Evolutionary conservation across 192 early-diverging fungal genomes (phyloP), one percentile per base, ranked within the genome.

Genomic region (Coemansia javaensis): DNA sequence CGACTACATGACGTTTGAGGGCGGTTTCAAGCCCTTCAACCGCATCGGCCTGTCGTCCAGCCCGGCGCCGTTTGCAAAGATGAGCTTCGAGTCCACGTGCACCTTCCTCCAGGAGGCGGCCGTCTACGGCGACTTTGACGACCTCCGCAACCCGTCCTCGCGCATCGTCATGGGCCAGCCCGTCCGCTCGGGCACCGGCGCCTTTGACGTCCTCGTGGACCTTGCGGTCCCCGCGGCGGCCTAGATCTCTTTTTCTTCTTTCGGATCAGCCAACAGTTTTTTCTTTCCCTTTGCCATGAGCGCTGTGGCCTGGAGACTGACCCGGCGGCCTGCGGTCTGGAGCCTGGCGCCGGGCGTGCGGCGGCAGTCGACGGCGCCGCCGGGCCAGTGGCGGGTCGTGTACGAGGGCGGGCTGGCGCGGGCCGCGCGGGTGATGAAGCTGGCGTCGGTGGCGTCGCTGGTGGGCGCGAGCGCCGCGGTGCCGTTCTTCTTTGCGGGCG

Each of bases 1-100:
- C 33, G 97, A 99, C 62, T 97, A 94, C 63, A 99, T 99, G 97
- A 99, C 97, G 0, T 98, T 96, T 60, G 97, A 98, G 77, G 95
- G 97, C 47, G 91, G 85, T 2, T 99, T 89, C 81, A 97, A 97
- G 55, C 89, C 97, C 6, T 97, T 98, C 79, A 96, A 93, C 80
- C 86, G 95, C 20, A 88, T 88, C 55, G 91, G 94, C 51, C 89
- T 99, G 66, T 81, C 79, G 37, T 90, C 91, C 11, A 97, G 90
- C 47, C 83, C 91, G 11, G 83, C 86, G 34, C 97, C 97, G 9
- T 95, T 99, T 62, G 78, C 90, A 18, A 91, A 98, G 77, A 99
- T 99, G 97, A 89, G 85, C 59, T 99, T 90, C 65, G 97, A 99
- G 57, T 90, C 90, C 32, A 98, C 97, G 10, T 93, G 90, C 48